phyloP scores from a whole-genome alignment of 768 basidiomycete genomes.

The Sarcomyxa edulis region DNA sequence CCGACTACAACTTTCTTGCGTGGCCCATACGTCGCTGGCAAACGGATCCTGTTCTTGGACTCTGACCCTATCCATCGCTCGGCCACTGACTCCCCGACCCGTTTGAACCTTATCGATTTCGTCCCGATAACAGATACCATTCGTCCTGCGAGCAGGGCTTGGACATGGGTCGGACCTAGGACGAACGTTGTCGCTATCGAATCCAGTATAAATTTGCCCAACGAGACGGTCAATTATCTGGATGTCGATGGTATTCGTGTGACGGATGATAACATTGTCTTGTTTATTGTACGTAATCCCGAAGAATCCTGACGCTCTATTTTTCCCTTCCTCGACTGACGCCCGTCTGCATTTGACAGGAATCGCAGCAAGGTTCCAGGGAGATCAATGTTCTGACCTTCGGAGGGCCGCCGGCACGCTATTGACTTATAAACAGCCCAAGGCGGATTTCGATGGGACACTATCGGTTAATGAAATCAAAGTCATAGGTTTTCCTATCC shows the following conservation, averaged over 20 bases:
- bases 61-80: conserved; percentile 13
- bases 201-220: conserved; percentile 34
- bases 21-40: conserved; percentile 41
- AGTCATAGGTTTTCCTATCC: too few relatives aligned
- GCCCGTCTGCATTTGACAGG: conserved; percentile 19
- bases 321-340: background rate
- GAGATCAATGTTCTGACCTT: conserved; percentile 45
- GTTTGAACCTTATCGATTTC: conserved; percentile 41
- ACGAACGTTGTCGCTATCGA: conserved; percentile 37
- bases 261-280: conserved; percentile 57
- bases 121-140: too few relatives aligned
- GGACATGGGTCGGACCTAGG: conserved; percentile 37
- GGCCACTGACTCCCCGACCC: conserved; percentile 2
- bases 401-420: conserved; percentile 21
- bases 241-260: conserved; percentile 45
- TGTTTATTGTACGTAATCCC: conserved; percentile 42
- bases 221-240: conserved; percentile 37
- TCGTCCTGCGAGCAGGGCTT: conserved; percentile 21
- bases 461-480: too few relatives aligned
- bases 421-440: background rate
- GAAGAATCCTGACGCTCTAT: conserved; percentile 3
- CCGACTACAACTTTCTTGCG: conserved; percentile 22
- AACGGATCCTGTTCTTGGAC: conserved; percentile 41
- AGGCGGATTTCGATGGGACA: too few relatives aligned
- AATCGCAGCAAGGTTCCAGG: conserved; percentile 29